A percentile compares a stretch with the other conserved stretches of the same genome.
These are phyloP conservation scores for Poterioochromonas sp. DNA, from an alignment of 352 stramenopile genomes.

Conservation along the genomic window DNA sequence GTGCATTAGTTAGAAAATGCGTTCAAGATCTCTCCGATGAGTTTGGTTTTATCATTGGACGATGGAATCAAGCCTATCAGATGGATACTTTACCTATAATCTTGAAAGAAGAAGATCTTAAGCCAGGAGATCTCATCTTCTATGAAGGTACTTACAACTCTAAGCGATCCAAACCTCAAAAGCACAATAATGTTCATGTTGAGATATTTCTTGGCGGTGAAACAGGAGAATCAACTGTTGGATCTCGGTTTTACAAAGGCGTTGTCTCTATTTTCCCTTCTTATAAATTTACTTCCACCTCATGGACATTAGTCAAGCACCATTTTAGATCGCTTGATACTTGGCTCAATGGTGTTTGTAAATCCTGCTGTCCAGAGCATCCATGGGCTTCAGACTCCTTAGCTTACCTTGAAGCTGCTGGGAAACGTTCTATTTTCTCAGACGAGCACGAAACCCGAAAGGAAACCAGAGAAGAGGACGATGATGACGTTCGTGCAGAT, in stretches of 20 bases:
- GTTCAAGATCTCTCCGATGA: constrained; percentile 38
- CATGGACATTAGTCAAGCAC: constrained; percentile 29
- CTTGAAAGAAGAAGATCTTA: constrained; percentile 21
- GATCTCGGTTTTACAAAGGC: constrained; percentile 33
- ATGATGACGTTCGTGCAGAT: neutral
- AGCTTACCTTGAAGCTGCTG: neutral
- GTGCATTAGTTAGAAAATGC: constrained; percentile 33
- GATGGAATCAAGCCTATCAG: constrained; percentile 42
- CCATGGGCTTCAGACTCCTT: neutral
- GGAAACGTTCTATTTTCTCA: constrained; percentile 25
- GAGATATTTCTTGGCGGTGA: constrained; percentile 40
- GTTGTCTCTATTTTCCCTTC: constrained; percentile 37
- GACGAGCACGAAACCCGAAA: no score
- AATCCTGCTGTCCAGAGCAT: constrained; percentile 24
- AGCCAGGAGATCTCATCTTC: constrained; percentile 41
- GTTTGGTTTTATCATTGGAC: constrained; percentile 39
- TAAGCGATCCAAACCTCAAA: constrained; percentile 26
- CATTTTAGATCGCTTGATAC: constrained; percentile 36
- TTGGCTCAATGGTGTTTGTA: constrained; percentile 25
- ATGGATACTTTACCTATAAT: constrained; percentile 38
- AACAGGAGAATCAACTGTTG: constrained; percentile 37
- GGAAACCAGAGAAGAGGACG: no score
- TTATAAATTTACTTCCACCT: constrained; percentile 22
- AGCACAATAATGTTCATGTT: constrained; percentile 42
- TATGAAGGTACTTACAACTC: constrained; percentile 36